Conservation (phyloP, 169 alveolate genomes). For the Plasmodium vivax region DNA sequence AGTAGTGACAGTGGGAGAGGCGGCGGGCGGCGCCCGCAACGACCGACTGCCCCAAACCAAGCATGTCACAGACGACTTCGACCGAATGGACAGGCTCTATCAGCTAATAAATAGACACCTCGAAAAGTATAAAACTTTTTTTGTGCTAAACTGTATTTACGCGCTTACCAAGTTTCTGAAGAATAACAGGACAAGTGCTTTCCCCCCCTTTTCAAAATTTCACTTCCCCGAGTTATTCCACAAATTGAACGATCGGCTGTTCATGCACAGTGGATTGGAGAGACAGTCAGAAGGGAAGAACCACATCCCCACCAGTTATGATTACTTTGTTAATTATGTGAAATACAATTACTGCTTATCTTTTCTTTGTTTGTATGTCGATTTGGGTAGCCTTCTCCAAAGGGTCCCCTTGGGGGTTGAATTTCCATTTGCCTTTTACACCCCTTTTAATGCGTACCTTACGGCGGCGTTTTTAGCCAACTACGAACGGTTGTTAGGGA, state of each 20-base stretch:
- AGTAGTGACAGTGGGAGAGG: background rate
- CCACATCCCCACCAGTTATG: background rate
- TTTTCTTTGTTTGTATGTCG: conserved; percentile 20
- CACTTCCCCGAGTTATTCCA: conserved; percentile 13
- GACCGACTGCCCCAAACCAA: too few species aligned
- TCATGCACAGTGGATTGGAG: background rate
- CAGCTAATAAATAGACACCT: conserved; percentile 12
- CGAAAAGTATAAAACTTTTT: conserved; percentile 22
- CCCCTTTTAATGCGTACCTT: conserved; percentile 61
- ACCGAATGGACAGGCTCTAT: conserved; percentile 9
- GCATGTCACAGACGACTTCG: background rate
- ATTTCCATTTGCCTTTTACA: conserved; percentile 16
- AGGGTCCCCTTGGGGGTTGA: background rate
- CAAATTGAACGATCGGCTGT: background rate
- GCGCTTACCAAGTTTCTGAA: conserved; percentile 34
- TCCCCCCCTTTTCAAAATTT: conserved; percentile 20
- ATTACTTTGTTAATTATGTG: conserved; percentile 38
- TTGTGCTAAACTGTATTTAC: conserved; percentile 39
- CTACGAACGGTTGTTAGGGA: background rate
- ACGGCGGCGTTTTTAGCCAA: conserved; percentile 1
- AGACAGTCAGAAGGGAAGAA: background rate
- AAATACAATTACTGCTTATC: conserved; percentile 46
- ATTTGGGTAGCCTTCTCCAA: background rate
- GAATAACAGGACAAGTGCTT: conserved; percentile 5
- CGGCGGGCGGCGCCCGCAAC: background rate